These are phyloP conservation scores for Candida yuanshanica DNA, from an alignment of 805 yeast species.

Conservation along the genomic window DNA sequence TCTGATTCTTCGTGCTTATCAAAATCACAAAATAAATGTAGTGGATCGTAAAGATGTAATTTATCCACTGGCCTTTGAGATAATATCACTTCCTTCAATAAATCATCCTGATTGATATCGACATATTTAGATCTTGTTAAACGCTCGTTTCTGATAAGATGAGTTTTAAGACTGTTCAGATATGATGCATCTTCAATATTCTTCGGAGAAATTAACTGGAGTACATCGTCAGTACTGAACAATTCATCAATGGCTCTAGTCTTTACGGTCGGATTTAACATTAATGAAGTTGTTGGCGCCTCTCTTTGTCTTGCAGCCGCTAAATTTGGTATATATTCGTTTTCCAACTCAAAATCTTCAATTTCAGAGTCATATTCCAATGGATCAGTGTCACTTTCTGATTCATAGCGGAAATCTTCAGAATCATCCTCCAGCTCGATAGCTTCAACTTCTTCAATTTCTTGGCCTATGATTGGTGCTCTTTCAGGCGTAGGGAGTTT, in stretches of 20 bases:
- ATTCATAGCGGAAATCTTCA: constrained; percentile 26
- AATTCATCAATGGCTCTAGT: constrained; percentile 14
- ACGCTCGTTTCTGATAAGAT: constrained; percentile 19
- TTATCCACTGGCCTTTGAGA: constrained; percentile 19
- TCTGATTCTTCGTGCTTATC: not conserved
- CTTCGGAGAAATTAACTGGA: constrained; percentile 27
- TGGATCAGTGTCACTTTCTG: constrained; percentile 23
- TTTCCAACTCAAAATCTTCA: constrained; percentile 20
- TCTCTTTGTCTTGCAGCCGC: constrained; percentile 6
- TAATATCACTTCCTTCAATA: constrained; percentile 25
- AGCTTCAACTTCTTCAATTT: constrained; percentile 13
- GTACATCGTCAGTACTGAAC: constrained; percentile 15
- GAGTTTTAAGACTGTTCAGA: constrained; percentile 12
- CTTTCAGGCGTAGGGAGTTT: not conserved
- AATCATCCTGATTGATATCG: constrained; percentile 22
- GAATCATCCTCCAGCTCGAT: constrained; percentile 22
- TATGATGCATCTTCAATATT: constrained; percentile 16
- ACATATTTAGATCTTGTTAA: constrained; percentile 32
- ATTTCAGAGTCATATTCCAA: constrained; percentile 28
- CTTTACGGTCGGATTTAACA: not conserved
- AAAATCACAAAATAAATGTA: not conserved
- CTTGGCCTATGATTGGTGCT: not conserved
- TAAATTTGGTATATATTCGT: constrained; percentile 11
- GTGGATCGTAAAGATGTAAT: not conserved
- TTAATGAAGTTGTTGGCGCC: not conserved